Conservation (phyloP, 2,329 filamentous ascomycete species). For the Pseudogymnoascus sp. region DNA sequence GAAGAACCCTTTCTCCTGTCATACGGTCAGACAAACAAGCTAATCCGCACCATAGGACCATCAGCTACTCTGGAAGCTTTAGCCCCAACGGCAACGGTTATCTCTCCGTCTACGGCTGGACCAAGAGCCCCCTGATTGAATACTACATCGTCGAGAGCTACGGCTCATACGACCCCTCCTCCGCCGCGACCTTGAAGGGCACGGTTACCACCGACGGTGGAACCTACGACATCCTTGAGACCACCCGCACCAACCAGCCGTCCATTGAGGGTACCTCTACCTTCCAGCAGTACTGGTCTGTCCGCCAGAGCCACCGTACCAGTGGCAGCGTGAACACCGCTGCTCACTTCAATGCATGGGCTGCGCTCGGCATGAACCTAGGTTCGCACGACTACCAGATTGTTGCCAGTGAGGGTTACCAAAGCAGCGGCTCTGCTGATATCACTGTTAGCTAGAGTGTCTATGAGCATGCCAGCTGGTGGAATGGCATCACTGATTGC, state of each 20-base stretch:
- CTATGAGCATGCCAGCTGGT: background rate
- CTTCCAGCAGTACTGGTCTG: conserved; percentile 46
- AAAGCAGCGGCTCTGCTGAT: conserved; percentile 38
- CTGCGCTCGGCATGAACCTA: conserved; percentile 35
- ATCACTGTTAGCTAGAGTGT: conserved; percentile 35
- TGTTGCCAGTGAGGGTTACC: conserved; percentile 46
- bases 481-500: background rate
- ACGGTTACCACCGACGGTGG: conserved; percentile 45
- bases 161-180: conserved; percentile 42
- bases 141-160: conserved; percentile 52
- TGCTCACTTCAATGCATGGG: conserved; percentile 48
- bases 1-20: no score
- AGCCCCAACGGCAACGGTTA: conserved; percentile 39
- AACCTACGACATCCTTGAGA: conserved; percentile 38
- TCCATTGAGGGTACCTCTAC: conserved; percentile 38
- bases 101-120: conserved; percentile 53
- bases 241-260: conserved; percentile 32
- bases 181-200: conserved; percentile 41
- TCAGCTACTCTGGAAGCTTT: conserved; percentile 37
- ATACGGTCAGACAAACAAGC: background rate
- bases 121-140: conserved; percentile 43
- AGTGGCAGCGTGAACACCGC: conserved; percentile 41
- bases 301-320: conserved; percentile 41
- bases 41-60: conserved; percentile 26
- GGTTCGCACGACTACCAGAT: conserved; percentile 46